A percentile compares a stretch with the other conserved stretches of the same genome.
Evolutionary conservation across 2,329 filamentous ascomycete genomes (phyloP).

Genomic region (Fusarium verticillioides): DNA sequence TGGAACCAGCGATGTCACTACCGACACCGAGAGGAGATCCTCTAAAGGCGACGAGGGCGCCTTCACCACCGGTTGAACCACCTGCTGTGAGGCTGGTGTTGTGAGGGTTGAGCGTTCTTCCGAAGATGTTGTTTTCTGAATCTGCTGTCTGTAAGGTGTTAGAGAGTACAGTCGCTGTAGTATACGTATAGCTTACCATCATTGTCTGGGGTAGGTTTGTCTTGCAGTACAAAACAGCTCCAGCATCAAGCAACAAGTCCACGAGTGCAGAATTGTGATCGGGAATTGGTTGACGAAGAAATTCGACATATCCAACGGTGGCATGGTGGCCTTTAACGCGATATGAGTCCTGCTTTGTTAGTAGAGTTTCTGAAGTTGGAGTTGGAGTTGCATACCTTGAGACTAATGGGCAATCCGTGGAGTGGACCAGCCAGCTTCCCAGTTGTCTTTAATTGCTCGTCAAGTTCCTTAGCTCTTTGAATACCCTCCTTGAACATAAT

Average conservation of each 20-base stretch:
- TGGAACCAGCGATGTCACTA: slow-evolving; percentile 55
- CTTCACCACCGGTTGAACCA: slow-evolving; percentile 43
- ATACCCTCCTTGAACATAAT: slow-evolving; percentile 35
- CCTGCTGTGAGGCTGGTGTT: slow-evolving; percentile 50
- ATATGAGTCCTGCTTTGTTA: slow-evolving; percentile 41
- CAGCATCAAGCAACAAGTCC: slow-evolving; percentile 38
- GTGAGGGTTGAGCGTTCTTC: slow-evolving; percentile 42
- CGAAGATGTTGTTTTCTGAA: slow-evolving; percentile 54
- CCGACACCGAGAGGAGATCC: slow-evolving; percentile 42
- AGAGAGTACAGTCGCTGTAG: rapidly evolving
- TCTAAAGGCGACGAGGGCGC: slow-evolving; percentile 37
- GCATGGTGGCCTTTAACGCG: slow-evolving; percentile 37
- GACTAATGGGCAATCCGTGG: slow-evolving; percentile 38
- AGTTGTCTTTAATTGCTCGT: slow-evolving; percentile 34
- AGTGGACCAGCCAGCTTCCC: slow-evolving; percentile 36
- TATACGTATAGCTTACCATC: slow-evolving; percentile 56
- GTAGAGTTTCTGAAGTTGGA: rapidly evolving
- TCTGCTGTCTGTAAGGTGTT: slow-evolving; percentile 38
- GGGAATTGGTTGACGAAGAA: slow-evolving; percentile 36
- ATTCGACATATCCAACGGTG: slow-evolving; percentile 43
- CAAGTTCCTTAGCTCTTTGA: slow-evolving; percentile 21
- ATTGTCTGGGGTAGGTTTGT: slow-evolving; percentile 69
- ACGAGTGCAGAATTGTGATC: slow-evolving; percentile 41
- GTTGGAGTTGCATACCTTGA: slow-evolving; percentile 17
- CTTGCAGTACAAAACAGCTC: slow-evolving; percentile 51